Evolutionary conservation across 2,329 filamentous ascomycete genomes (phyloP).

Genomic region (Exophiala viscosa): DNA sequence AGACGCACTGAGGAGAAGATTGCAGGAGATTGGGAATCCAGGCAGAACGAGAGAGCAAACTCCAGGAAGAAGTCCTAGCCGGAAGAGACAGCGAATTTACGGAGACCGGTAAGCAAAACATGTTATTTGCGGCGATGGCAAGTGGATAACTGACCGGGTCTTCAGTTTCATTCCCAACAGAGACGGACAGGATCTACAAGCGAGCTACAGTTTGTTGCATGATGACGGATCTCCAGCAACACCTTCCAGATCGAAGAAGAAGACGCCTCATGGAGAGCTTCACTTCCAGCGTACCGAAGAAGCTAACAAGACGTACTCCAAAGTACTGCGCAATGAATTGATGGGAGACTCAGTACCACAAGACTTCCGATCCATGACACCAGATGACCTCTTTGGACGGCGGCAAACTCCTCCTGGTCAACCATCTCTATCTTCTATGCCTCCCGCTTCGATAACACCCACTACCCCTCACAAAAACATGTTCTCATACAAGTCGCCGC

Average conservation of each 20-base stretch:
- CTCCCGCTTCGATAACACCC: slow-evolving; percentile 72
- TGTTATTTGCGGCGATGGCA: background rate
- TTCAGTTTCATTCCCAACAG: slow-evolving; percentile 89
- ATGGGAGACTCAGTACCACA: slow-evolving; percentile 90
- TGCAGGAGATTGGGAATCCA: slow-evolving; percentile 60
- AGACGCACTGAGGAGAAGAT: slow-evolving; percentile 55
- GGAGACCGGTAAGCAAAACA: slow-evolving; percentile 54
- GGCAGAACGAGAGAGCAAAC: slow-evolving; percentile 59
- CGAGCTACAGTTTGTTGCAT: slow-evolving; percentile 85
- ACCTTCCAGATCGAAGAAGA: slow-evolving; percentile 78
- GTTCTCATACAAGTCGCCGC: slow-evolving; percentile 78
- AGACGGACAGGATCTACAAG: slow-evolving; percentile 86
- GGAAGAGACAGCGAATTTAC: slow-evolving; percentile 66
- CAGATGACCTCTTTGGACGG: slow-evolving; percentile 47
- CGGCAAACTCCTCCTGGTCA: slow-evolving; percentile 78
- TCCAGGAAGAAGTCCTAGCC: slow-evolving; percentile 62
- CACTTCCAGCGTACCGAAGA: slow-evolving; percentile 91
- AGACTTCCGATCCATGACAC: slow-evolving; percentile 47
- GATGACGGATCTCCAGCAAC: slow-evolving; percentile 92
- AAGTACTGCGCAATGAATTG: slow-evolving; percentile 80
- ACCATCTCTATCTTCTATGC: slow-evolving; percentile 57
- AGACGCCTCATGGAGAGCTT: slow-evolving; percentile 81
- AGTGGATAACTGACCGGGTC: slow-evolving; percentile 8
- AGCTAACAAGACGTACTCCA: slow-evolving; percentile 89
- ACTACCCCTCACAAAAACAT: slow-evolving; percentile 97